Conservation (phyloP, 2,329 filamentous ascomycete genomes). For the Furcasterigmium sp. region DNA sequence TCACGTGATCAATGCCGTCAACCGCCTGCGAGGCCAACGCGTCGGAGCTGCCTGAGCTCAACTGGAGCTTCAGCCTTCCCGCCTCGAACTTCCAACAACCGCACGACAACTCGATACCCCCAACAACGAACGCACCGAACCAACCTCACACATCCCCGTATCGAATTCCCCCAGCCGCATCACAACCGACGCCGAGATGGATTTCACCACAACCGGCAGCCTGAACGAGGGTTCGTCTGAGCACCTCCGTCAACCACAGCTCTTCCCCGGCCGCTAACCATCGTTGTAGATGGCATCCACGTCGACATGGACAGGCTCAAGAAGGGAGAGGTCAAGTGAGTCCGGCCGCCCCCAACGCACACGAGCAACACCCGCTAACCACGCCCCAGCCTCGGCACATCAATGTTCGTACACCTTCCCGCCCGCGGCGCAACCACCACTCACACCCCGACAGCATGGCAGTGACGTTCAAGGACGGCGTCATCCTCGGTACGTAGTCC, state of each 20-base stretch:
- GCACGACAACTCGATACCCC: not conserved
- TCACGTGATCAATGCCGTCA: slow-evolving; percentile 11
- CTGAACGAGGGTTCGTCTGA: slow-evolving; percentile 54
- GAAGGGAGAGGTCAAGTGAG: slow-evolving; percentile 98
- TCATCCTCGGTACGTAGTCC: slow-evolving; percentile 69
- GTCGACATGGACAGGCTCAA: slow-evolving; percentile 98
- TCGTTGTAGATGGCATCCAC: slow-evolving; percentile 84
- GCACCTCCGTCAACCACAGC: not conserved
- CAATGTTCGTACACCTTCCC: slow-evolving; percentile 62
- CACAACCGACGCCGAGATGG: slow-evolving; percentile 35
- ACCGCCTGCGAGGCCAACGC: slow-evolving; percentile 24
- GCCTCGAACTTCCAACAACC: slow-evolving; percentile 2
- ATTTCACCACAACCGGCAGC: slow-evolving; percentile 57
- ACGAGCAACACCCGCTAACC: slow-evolving; percentile 20
- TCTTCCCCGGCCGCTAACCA: slow-evolving; percentile 1
- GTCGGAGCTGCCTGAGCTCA: slow-evolving; percentile 43
- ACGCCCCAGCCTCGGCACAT: slow-evolving; percentile 76
- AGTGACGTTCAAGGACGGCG: slow-evolving; percentile 96
- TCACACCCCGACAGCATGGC: slow-evolving; percentile 68
- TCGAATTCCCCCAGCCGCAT: not conserved
- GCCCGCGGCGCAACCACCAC: slow-evolving; percentile 10
- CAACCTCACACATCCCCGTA: not conserved
- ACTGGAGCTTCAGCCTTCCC: slow-evolving; percentile 27
- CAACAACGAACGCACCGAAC: not conserved
- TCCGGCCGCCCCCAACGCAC: slow-evolving; percentile 12